Evolutionary conservation across 495 filamentous ascomycete species (phyloP).

Genomic region (Acidiella bohemica): DNA sequence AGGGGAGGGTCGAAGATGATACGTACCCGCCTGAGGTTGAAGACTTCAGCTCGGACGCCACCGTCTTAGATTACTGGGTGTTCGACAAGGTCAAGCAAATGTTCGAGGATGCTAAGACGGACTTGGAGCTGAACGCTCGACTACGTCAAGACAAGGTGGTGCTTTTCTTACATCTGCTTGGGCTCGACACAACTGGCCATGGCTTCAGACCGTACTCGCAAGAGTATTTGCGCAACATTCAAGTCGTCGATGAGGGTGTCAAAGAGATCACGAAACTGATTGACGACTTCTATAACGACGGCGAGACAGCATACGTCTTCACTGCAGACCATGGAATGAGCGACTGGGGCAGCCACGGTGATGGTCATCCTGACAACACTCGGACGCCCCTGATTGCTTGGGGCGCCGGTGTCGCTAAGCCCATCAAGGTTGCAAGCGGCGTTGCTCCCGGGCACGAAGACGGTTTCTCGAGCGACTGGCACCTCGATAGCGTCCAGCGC

Average conservation of each 20-base stretch:
- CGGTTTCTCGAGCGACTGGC: conserved; percentile 85
- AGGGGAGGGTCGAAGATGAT: conserved; percentile 69
- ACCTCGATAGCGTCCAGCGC: conserved; percentile 60
- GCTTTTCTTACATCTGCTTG: conserved; percentile 95
- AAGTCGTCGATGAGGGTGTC: conserved; percentile 82
- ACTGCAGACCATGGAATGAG: conserved; percentile 99
- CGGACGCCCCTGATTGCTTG: conserved; percentile 85
- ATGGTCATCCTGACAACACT: conserved; percentile 96
- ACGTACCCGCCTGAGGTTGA: conserved; percentile 75
- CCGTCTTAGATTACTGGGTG: conserved; percentile 80
- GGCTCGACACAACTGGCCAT: conserved; percentile 88
- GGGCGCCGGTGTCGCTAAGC: conserved; percentile 83
- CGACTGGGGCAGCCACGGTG: conserved; percentile 94
- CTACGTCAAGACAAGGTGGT: conserved; percentile 76
- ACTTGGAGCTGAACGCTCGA: conserved; percentile 60
- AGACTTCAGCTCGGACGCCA: conserved; percentile 75
- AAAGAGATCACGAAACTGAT: conserved; percentile 68
- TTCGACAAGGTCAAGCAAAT: conserved; percentile 84
- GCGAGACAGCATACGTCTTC: conserved; percentile 87
- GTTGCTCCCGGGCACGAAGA: conserved; percentile 71
- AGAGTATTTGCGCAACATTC: conserved; percentile 90
- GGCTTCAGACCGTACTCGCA: conserved; percentile 79
- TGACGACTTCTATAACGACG: conserved; percentile 83
- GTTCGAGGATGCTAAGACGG: conserved; percentile 63
- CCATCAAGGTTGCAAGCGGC: conserved; percentile 40